A percentile compares a stretch with the other conserved stretches of the same genome.
phyloP scores from a whole-genome alignment of 768 basidiomycete species.

The Phlegmacium glaucopus region DNA sequence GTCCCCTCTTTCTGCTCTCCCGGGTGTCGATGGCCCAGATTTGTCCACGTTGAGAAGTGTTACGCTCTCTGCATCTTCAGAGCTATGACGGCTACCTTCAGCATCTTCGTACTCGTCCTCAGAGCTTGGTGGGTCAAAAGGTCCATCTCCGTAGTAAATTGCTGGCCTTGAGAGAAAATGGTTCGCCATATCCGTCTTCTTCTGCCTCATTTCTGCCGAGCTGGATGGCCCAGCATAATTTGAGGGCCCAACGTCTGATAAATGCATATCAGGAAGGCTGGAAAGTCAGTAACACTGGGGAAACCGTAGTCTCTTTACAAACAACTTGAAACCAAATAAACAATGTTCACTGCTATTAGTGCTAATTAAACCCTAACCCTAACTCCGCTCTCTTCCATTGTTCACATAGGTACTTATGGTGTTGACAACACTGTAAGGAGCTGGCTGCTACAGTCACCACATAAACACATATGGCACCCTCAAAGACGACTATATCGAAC shows the following conservation, averaged over 20 bases:
- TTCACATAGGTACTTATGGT: too few relatives aligned
- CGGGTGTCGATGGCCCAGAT: constrained; percentile 18
- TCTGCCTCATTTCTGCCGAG: constrained; percentile 21
- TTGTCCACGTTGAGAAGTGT: constrained; percentile 16
- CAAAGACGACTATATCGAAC: constrained; percentile 41
- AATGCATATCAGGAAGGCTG: constrained; percentile 12
- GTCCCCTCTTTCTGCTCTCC: constrained; percentile 28
- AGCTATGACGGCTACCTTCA: constrained; percentile 11
- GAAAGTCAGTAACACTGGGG: background rate
- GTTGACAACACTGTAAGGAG: constrained; percentile 13
- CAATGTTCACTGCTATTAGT: too few relatives aligned
- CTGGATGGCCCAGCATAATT: constrained; percentile 11
- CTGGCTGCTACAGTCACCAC: constrained; percentile 10
- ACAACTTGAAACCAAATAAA: too few relatives aligned
- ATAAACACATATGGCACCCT: constrained; percentile 31
- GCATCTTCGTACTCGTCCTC: constrained; percentile 63
- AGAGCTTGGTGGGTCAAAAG: constrained; percentile 78
- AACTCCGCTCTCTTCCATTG: background rate
- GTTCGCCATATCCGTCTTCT: constrained; percentile 16
- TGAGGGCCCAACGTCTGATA: constrained; percentile 15
- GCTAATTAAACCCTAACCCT: constrained; percentile 14
- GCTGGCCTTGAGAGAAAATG: constrained; percentile 21
- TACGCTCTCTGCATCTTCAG: constrained; percentile 18
- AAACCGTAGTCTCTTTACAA: too few relatives aligned
- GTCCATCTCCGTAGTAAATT: constrained; percentile 70